These are phyloP conservation scores for Sugiyamaella lignohabitans DNA, from an alignment of 805 yeast species.

Conservation along the genomic window DNA sequence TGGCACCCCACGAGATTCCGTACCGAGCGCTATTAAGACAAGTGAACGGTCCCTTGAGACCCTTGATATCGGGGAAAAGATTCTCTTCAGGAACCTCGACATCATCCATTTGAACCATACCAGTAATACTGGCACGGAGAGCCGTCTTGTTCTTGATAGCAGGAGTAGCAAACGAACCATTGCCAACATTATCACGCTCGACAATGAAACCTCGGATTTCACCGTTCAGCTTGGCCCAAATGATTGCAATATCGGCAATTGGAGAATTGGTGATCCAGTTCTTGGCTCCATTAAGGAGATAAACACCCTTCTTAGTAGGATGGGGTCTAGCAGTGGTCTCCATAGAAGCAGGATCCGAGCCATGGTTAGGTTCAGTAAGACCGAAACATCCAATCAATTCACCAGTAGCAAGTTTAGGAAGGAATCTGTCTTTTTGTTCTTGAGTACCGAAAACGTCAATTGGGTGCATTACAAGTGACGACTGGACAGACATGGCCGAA, in stretches of 20 bases:
- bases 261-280: conserved; percentile 43
- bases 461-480: conserved; percentile 41
- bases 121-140: conserved; percentile 38
- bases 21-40: conserved; percentile 39
- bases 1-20: conserved; percentile 41
- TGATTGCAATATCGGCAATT: conserved; percentile 38
- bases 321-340: conserved; percentile 46
- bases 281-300: conserved; percentile 37
- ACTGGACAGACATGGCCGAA: conserved; percentile 40
- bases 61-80: conserved; percentile 33
- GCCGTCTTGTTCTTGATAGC: conserved; percentile 35
- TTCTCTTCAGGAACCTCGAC: conserved; percentile 40
- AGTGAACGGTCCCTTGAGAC: conserved; percentile 41
- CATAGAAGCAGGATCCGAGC: conserved; percentile 53
- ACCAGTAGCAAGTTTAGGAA: conserved; percentile 37
- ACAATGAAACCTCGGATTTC: conserved; percentile 38
- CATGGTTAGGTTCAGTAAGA: conserved; percentile 60
- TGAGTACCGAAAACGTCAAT: conserved; percentile 36
- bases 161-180: conserved; percentile 33
- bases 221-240: conserved; percentile 42
- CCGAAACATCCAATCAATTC: conserved; percentile 55
- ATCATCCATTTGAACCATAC: conserved; percentile 39
- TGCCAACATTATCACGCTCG: conserved; percentile 31
- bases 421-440: conserved; percentile 36
- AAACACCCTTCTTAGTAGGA: conserved; percentile 38